These are phyloP conservation scores for Tulasnella sp. DNA, from an alignment of 768 basidiomycete species.

Conservation along the genomic window DNA sequence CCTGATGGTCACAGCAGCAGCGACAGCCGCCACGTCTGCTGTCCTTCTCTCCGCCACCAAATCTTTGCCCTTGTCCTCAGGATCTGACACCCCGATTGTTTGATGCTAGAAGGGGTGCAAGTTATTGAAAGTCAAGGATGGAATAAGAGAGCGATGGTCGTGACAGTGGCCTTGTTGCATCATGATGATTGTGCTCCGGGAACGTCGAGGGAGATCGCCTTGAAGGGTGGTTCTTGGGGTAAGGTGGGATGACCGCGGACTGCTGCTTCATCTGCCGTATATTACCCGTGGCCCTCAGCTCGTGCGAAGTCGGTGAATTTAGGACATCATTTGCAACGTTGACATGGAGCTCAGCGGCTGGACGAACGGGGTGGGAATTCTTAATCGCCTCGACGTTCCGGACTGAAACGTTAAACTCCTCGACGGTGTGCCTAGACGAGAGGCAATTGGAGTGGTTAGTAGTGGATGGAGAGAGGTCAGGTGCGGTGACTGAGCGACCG, in stretches of 20 bases:
- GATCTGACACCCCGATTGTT: neutral
- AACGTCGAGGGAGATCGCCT: neutral
- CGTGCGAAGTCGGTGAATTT: neutral
- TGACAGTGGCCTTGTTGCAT: too few species aligned
- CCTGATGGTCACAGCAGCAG: neutral
- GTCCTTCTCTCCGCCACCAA: neutral
- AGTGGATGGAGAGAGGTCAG: neutral
- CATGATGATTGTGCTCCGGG: too few species aligned
- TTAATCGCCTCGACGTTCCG: neutral
- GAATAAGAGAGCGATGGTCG: too few species aligned
- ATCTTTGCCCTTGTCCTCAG: neutral
- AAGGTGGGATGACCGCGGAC: neutral
- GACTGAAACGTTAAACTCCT: neutral
- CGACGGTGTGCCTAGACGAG: neutral
- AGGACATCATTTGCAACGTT: neutral
- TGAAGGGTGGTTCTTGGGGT: neutral
- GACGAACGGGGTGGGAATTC: neutral
- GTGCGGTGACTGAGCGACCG: neutral
- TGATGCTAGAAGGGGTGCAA: neutral
- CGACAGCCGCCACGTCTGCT: too few species aligned
- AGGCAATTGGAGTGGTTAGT: neutral
- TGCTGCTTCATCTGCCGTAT: neutral
- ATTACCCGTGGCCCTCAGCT: neutral
- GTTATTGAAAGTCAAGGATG: neutral
- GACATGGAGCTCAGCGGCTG: slow-evolving; percentile 1